Base-by-base conservation (phyloP, 495 filamentous ascomycete genomes). In the Penicillium antarcticum region DNA sequence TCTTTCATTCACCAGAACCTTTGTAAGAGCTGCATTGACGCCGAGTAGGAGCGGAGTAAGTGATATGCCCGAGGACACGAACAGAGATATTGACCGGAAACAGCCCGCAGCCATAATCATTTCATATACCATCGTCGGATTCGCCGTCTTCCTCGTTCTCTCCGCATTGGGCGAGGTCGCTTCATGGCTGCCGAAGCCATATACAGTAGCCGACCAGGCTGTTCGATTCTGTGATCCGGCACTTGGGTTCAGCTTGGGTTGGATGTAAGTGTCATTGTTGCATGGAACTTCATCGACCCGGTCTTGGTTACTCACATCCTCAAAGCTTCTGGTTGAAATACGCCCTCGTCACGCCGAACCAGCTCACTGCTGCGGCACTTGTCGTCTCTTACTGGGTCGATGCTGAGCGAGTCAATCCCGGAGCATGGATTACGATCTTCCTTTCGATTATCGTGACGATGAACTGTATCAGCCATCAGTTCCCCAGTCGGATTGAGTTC, bases 311-410 rank as follows among this genome's bases (percentile, higher is more conserved):
- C 6, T 43, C 16, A 35, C 34, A 7, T 10, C 10, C 3, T n/a
- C 6, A 63, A 60, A 83, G 74, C 58, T 71, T 69, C 62, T 67
- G 71, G 67, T 67, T 78, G 53, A 87, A 85, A 63, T 90, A 89
- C 65, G 83, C 88, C 55, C 86, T 94, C 46, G 75, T 87, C 37
- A 85, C 87, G 10, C 87, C 88, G 4, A 91, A 89, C 56, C 87
- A 94, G 55, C 69, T 91, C 34, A 91, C 87, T 12, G 88, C 89
- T 18, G 81, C 84, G 14, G 80, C 85, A 10, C 65, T 92, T 12
- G 77, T 92, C 9, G 75, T 92, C 9, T 78, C 84, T 41, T 86
- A 81, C 47, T 95, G 90, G 89, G 56, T 80, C 12, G 74, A 78
- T 12, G 64, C 74, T 3, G 52, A 62, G 18, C 39, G 68, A 33